Base-by-base conservation (phyloP, 2,329 filamentous ascomycete genomes). In the Drechslerella dactyloides region DNA sequence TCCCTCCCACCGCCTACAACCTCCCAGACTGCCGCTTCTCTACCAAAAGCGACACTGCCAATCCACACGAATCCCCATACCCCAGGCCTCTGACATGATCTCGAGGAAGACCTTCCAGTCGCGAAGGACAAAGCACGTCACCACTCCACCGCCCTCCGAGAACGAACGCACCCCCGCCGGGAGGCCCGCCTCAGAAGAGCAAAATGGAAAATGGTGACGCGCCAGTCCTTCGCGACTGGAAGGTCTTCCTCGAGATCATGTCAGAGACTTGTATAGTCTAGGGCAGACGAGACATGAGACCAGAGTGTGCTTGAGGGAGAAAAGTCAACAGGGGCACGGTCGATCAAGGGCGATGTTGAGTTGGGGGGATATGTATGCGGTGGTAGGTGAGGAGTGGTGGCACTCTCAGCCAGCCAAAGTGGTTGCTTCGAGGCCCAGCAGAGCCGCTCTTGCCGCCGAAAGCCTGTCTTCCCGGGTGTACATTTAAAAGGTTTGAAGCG, bases 41-140 rank as follows among this genome's bases (percentile, higher is more conserved):
- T 53, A 7, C 21, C 50, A 27, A 33, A 72, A 65, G 60, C 10
- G 44, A 19, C 60, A 37, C 11, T 48, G 35, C 27, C 19, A 27
- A 56, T 61, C 60, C 24, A 48, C 13, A 11, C n/a, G n/a, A 54
- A 57, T n/a, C 51, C 59, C 48, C 40, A 37, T 64, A 61, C 68
- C 68, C 50, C 23, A 72, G 68, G 68, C 68, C 68, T 60, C 66
- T 64, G 33, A 59, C 40, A 42, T 72, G 55, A 40, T 19, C 2
- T 17, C 54, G 42, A 53, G 35, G 55, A 60, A 56, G 17, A 10
- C 27, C 37, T 58, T 35, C 24, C 53, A 53, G 10, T 50, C 37
- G 48, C 33, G 27, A 48, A 50, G 35, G 4, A 24, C 17, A 24
- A 19, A 21, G n/a, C 21, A 17, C 60, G 15, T 40, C 51, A 23